Percentiles rank a stretch among this genome's conserved stretches.
Conservation (phyloP, 306 rosid species). For the Glycine tomentella region DNA sequence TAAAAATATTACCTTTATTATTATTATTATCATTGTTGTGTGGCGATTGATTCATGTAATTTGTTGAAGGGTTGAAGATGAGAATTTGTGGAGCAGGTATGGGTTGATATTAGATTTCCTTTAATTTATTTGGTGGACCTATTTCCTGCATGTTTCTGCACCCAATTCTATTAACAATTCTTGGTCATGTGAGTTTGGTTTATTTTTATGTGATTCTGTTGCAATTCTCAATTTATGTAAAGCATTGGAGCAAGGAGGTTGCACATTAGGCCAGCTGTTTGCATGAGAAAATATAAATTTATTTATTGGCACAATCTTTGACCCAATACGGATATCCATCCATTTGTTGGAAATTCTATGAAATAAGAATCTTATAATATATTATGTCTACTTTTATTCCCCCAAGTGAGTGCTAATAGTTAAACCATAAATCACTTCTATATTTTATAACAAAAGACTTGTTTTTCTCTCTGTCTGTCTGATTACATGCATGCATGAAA, state of each 20-base stretch:
- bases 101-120: conserved; percentile 31
- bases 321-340: neutral
- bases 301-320: conserved; percentile 9
- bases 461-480: neutral
- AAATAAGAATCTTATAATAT: conserved; percentile 39
- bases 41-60: conserved; percentile 48
- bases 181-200: conserved; percentile 24
- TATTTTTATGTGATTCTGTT: neutral
- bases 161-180: conserved; percentile 24
- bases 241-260: conserved; percentile 1
- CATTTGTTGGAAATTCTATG: conserved; percentile 36
- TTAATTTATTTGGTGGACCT: conserved; percentile 18
- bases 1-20: neutral
- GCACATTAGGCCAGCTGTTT: too few relatives aligned
- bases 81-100: conserved; percentile 62
- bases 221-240: conserved; percentile 7
- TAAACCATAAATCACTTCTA: conserved; percentile 1
- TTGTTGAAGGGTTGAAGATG: conserved; percentile 60
- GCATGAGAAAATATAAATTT: conserved; percentile 1
- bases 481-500: conserved; percentile 11
- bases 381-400: neutral
- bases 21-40: neutral
- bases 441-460: conserved; percentile 15
- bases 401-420: conserved; percentile 15
- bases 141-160: conserved; percentile 10